Conservation (phyloP, 768 basidiomycete genomes). For the Coprinopsis marcescibilis region DNA sequence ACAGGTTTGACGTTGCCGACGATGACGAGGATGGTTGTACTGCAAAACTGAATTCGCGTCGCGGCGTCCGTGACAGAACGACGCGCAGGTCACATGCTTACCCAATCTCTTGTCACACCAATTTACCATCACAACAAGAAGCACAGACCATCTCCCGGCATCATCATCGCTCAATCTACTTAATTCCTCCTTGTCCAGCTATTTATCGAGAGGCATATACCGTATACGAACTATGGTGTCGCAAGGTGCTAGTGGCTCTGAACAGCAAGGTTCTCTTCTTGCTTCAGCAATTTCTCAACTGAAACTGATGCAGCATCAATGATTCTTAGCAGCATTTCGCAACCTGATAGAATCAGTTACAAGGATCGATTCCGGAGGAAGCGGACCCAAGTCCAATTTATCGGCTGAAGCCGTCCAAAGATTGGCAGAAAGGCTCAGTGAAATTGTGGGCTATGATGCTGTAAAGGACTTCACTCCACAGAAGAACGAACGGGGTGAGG, state of each 20-base stretch:
- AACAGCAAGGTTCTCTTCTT: no score
- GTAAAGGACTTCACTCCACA: conserved; percentile 25
- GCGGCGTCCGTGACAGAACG: conserved; percentile 17
- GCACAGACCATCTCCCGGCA: no score
- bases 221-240: no score
- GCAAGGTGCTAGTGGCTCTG: neutral
- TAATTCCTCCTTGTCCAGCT: no score
- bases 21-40: conserved; percentile 5
- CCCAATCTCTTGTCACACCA: no score
- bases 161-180: no score
- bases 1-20: neutral
- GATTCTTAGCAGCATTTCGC: conserved; percentile 30
- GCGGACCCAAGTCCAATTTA: conserved; percentile 23
- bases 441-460: conserved; percentile 47
- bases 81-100: conserved; percentile 7
- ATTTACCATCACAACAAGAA: no score
- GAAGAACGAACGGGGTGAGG: conserved; percentile 58
- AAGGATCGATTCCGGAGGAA: conserved; percentile 19
- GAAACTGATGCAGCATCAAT: neutral
- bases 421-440: conserved; percentile 54
- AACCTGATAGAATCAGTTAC: conserved; percentile 35
- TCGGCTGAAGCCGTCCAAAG: conserved; percentile 44
- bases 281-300: no score
- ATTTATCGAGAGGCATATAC: no score
- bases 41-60: no score